phyloP scores from a whole-genome alignment of 2,329 filamentous ascomycete genomes.

The Coniochaeta prunicola region DNA sequence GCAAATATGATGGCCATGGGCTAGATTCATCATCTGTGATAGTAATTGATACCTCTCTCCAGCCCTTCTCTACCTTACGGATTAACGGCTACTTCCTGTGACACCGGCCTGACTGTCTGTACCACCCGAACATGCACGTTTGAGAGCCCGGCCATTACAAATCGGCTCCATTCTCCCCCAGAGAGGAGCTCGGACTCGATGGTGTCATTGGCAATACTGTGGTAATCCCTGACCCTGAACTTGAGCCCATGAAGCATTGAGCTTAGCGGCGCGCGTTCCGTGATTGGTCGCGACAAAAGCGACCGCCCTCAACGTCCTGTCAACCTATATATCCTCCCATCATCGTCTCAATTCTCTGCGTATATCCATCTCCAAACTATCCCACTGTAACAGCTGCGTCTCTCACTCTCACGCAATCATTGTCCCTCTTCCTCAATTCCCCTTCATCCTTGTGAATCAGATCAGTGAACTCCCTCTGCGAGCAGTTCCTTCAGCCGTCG shows the following conservation, averaged over 20 bases:
- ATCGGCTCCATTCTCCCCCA: neutral
- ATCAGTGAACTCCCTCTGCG: neutral
- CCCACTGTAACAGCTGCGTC: neutral
- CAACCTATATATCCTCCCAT: constrained; percentile 1
- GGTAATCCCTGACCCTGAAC: neutral
- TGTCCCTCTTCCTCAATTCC: constrained; percentile 11
- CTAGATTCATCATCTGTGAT: neutral
- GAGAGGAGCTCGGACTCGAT: neutral
- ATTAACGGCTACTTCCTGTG: neutral
- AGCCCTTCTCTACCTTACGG: neutral
- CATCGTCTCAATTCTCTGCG: neutral
- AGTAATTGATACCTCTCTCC: neutral
- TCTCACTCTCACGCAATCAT: neutral
- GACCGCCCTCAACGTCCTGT: neutral
- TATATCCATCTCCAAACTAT: neutral
- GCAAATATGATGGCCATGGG: neutral
- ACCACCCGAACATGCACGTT: neutral
- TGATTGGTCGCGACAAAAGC: neutral
- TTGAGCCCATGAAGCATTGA: neutral
- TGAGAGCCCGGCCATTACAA: neutral
- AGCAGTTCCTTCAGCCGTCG: neutral
- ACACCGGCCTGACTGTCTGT: neutral
- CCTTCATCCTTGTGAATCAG: neutral
- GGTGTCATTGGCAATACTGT: constrained; percentile 1
- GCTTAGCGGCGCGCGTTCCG: constrained; percentile 6